Evolutionary conservation across 2,329 filamentous ascomycete genomes (phyloP), one percentile per base, ranked within the genome.

Genomic region (Ceratocystis eucalypticola): DNA sequence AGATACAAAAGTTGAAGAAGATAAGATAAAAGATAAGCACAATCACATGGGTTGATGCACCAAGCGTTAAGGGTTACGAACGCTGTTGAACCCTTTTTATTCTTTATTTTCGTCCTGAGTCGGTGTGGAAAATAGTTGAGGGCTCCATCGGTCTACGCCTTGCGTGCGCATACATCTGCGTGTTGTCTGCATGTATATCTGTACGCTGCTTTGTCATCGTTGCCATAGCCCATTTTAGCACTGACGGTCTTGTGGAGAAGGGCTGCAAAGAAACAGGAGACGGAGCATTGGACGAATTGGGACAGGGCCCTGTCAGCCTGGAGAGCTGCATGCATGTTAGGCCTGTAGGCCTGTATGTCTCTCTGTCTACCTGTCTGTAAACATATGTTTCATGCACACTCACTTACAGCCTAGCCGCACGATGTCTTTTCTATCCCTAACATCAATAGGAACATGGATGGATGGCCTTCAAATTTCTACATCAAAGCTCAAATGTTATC

Each of bases 211-310:
- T 53, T 15, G 48, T 25, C 48, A 53, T 33, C 6, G 30, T 33
- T 33, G 30, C 30, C 30, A 33, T 33, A 7, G 30, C 30, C 12
- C 10, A 20, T 25, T 12, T n/a, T 50, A 10, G 20, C 15, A 57
- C 15, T 15, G 5, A n/a, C 10, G 30, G 53, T 57, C 4, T 22
- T 33, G 10, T 33, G 53, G 25, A 33, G 53, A 59, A 59, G 22
- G 25, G n/a, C 8, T 2, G 28, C 53, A 37, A 59, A n/a, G 53
- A 59, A 59, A 59, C 55, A 59, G 33, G 15, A 59, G 28, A 59
- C 28, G 55, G 55, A 37, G 55, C 55, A 59, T 59, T 59, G 55
- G 55, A 37, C 55, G 28, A 59, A 59, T 59, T 37, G 28, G 28
- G 28, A 59, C 28, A 33, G 22, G 55, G 28, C 25, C 55, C 5